Percentiles rank a stretch among this genome's conserved stretches.
phyloP scores from a whole-genome alignment of 495 filamentous ascomycete genomes.

The Hypomontagnella submonticulosa region DNA sequence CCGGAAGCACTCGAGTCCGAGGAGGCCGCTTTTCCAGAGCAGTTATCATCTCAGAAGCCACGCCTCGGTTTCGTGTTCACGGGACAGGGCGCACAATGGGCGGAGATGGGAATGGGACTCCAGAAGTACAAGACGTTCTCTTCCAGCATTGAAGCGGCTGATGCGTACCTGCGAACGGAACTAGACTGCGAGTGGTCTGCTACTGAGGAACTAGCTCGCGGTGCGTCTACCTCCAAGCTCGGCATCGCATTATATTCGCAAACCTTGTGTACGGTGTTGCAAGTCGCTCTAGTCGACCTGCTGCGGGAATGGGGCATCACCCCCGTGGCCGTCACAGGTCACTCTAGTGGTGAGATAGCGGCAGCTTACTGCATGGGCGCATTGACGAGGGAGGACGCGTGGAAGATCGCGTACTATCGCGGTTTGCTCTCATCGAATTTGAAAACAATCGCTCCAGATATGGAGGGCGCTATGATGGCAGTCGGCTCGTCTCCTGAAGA shows the following conservation, averaged over 20 bases:
- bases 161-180: not conserved
- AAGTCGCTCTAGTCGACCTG: constrained; percentile 63
- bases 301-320: constrained; percentile 61
- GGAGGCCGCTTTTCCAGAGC: too few species aligned
- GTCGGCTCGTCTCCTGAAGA: constrained; percentile 55
- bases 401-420: constrained; percentile 59
- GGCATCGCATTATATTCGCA: constrained; percentile 17
- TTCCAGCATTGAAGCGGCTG: not conserved
- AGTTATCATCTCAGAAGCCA: not conserved
- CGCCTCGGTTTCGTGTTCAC: not conserved
- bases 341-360: constrained; percentile 71
- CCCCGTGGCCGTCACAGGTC: constrained; percentile 61
- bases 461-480: constrained; percentile 55
- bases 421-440: constrained; percentile 33
- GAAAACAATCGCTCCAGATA: too few species aligned
- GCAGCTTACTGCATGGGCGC: constrained; percentile 58
- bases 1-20: not conserved
- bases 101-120: not conserved
- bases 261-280: constrained; percentile 57
- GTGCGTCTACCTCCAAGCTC: not conserved
- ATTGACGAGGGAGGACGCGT: constrained; percentile 54
- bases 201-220: not conserved
- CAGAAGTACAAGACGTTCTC: not conserved
- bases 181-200: too few species aligned
- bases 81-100: not conserved